A percentile compares a stretch with the other conserved stretches of the same genome.
Conservation (phyloP, 768 basidiomycete genomes). For the Terana coerulea region DNA sequence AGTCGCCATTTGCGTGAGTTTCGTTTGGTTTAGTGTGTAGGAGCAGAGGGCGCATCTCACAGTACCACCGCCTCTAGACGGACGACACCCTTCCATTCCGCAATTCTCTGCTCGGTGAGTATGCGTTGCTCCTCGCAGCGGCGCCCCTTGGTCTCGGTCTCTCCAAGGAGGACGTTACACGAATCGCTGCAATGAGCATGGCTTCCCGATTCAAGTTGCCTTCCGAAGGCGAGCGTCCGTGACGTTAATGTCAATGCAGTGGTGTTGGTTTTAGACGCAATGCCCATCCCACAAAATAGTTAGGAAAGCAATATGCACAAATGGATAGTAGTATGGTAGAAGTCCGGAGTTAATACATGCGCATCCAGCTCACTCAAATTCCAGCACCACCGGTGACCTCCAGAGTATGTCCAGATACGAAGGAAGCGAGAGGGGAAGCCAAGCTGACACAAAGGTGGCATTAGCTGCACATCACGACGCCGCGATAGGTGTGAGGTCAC, state of each 20-base stretch:
- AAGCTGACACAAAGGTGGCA: constrained; percentile 41
- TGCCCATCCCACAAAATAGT: no score
- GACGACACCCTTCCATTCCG: constrained; percentile 80
- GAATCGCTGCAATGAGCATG: constrained; percentile 62
- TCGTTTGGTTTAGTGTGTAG: not conserved
- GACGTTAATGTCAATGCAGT: no score
- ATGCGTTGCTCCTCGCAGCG: constrained; percentile 70
- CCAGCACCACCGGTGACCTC: constrained; percentile 82
- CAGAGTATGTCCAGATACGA: constrained; percentile 78
- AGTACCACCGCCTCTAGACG: constrained; percentile 50
- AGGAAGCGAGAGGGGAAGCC: constrained; percentile 73
- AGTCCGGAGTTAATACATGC: no score
- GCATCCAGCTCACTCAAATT: constrained; percentile 45
- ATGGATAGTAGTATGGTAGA: no score
- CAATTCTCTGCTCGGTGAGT: constrained; percentile 71
- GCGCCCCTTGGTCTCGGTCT: constrained; percentile 74
- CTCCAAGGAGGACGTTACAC: constrained; percentile 48
- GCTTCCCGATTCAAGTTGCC: constrained; percentile 29
- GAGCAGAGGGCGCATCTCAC: not conserved
- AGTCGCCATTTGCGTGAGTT: constrained; percentile 70
- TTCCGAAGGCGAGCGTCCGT: no score
- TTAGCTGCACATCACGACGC: not conserved
- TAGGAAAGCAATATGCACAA: no score
- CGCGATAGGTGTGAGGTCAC: constrained; percentile 28
- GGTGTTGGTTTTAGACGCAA: no score